Evolutionary conservation across 73 alveolate species (phyloP), one percentile per base, ranked within the genome.

Genomic region (Paramecium sexaurelia): DNA sequence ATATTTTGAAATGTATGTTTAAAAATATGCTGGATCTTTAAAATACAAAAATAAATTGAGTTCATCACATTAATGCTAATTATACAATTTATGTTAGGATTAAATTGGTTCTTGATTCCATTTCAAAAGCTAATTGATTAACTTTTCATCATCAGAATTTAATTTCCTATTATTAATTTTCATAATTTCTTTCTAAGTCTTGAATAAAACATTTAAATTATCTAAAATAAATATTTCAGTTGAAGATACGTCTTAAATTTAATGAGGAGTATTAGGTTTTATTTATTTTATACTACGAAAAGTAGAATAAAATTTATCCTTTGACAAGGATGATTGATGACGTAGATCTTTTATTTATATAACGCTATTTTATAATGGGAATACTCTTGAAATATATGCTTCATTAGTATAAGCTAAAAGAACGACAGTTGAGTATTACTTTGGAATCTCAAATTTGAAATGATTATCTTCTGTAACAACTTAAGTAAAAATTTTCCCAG

Each of bases 11-110:
- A 88, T 96, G 17, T 95, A 95, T n/a, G 78, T 51, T 20, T 91
- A 83, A 71, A 95, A 96, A 93, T 75, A 96, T 56, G 83, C 92
- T 10, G 89, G 85, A 67, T 96, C 99, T 89, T 85, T 95, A 67
- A 83, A 68, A 94, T 84, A 94, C 51, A 96, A 55, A 82, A 96
- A 96, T 37, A 95, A 13, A 92, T 96, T 95, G 17, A 95, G 87
- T 71, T 96, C 99, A 73, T 95, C 96, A 51, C 95, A 92, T 71
- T 85, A 55, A 84, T 51, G 82, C 57, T 95, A 83, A 78, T 92
- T 91, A 84, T 68, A 94, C 39, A 66, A 51, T 82, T 96, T 95
- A 51, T 92, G 78, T 87, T 96, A 95, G 32, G 95, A 94, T 45
- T 94, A 96, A 20, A 87, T 75, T 32, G 92, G n/a, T 11, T 66